A percentile compares a stretch with the other conserved stretches of the same genome.
These are phyloP conservation scores for Rhodotorula mucilaginosa DNA, from an alignment of 1,284 basidiomycete genomes.

Conservation along the genomic window DNA sequence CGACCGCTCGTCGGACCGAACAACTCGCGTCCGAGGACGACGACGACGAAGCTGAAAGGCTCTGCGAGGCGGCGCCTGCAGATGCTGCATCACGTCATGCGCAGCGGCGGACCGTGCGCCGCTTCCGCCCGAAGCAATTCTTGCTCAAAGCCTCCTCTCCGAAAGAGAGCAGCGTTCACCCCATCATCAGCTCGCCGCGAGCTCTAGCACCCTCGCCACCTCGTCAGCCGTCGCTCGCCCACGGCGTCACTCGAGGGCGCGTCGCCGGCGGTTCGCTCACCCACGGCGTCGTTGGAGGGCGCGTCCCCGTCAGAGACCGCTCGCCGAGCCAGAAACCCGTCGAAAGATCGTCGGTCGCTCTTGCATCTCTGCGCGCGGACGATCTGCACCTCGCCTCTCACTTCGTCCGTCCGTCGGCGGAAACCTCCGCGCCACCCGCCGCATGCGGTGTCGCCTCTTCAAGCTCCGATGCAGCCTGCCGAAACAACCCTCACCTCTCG, in stretches of 20 bases:
- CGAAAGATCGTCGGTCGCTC: not conserved
- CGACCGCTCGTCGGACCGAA: not conserved
- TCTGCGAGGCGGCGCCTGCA: not conserved
- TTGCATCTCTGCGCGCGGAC: not conserved
- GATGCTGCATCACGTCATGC: not conserved
- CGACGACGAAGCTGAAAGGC: not conserved
- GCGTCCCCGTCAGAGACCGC: too few species aligned
- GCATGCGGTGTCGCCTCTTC: too few species aligned
- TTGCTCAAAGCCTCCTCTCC: slow-evolving; percentile 9
- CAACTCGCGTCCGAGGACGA: not conserved
- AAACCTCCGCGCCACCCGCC: too few species aligned
- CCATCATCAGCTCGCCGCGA: not conserved
- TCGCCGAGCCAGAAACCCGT: not conserved
- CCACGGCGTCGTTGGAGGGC: too few species aligned
- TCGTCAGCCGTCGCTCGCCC: too few species aligned
- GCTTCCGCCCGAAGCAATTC: slow-evolving; percentile 7
- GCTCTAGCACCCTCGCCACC: not conserved
- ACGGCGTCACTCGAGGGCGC: too few species aligned
- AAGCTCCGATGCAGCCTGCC: too few species aligned
- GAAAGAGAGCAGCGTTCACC: not conserved
- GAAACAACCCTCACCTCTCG: too few species aligned
- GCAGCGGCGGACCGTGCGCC: not conserved
- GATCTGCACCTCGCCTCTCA: too few species aligned
- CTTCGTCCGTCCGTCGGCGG: too few species aligned
- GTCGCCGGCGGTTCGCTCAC: too few species aligned